Conservation (phyloP, 805 yeast species). For the Lipomyces japonicus region DNA sequence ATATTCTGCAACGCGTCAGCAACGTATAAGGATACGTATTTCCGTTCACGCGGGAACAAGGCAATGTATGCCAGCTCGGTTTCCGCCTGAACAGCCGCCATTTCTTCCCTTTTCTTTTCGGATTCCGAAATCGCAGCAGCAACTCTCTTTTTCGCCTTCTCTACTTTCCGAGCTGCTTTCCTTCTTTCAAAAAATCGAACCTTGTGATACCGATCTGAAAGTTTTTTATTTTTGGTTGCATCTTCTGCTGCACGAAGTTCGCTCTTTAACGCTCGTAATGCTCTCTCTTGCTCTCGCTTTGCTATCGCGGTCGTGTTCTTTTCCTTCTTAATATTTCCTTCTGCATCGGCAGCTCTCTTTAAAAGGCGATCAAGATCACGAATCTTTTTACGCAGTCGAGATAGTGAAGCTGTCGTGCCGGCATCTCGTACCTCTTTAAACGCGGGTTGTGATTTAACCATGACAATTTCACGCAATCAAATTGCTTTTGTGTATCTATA, state of each 20-base stretch:
- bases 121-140: not conserved
- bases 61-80: slow-evolving; percentile 27
- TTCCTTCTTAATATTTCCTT: slow-evolving; percentile 45
- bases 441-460: slow-evolving; percentile 3
- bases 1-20: slow-evolving; percentile 14
- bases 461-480: not conserved
- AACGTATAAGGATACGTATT: slow-evolving; percentile 30
- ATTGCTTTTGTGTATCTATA: too few species aligned
- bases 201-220: slow-evolving; percentile 81
- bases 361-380: slow-evolving; percentile 79
- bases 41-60: slow-evolving; percentile 25
- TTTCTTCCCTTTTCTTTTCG: slow-evolving; percentile 7
- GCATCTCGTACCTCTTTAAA: slow-evolving; percentile 8
- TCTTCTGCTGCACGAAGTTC: slow-evolving; percentile 53
- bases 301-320: slow-evolving; percentile 56
- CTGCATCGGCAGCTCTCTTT: slow-evolving; percentile 36
- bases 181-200: slow-evolving; percentile 64
- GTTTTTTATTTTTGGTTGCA: slow-evolving; percentile 46
- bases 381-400: slow-evolving; percentile 71
- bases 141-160: slow-evolving; percentile 6
- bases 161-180: slow-evolving; percentile 29
- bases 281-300: slow-evolving; percentile 53
- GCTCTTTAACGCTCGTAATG: slow-evolving; percentile 57
- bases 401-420: slow-evolving; percentile 7
- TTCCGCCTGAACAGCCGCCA: slow-evolving; percentile 13